Conservation (phyloP, 140 eudicot species). For the Stevia rebaudiana region DNA sequence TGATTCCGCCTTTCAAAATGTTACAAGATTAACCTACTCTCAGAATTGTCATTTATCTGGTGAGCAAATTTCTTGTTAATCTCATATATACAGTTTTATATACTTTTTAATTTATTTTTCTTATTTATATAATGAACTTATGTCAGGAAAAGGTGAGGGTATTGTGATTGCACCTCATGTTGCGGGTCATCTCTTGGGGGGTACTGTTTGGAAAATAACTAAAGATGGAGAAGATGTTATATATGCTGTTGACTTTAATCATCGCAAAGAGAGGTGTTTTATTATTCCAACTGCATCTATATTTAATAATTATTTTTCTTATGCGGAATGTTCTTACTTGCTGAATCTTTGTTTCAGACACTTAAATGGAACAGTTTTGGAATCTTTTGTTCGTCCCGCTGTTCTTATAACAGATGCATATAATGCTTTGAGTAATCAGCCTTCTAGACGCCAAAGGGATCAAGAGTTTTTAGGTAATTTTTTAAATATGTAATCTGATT, state of each 20-base stretch:
- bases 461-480: conserved; percentile 85
- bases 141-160: conserved; percentile 94
- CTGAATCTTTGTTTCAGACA: conserved; percentile 54
- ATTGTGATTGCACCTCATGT: conserved; percentile 97
- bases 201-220: conserved; percentile 88
- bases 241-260: conserved; percentile 94
- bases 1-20: conserved; percentile 81
- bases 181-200: conserved; percentile 94
- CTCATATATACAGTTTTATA: background rate
- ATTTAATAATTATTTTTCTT: background rate
- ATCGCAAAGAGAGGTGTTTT: conserved; percentile 85
- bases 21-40: conserved; percentile 83
- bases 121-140: background rate
- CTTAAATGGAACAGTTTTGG: conserved; percentile 88
- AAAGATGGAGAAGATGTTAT: conserved; percentile 97
- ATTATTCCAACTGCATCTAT: conserved; percentile 11
- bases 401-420: conserved; percentile 94
- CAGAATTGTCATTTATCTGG: conserved; percentile 91
- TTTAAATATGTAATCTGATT: background rate
- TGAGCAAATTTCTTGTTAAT: conserved; percentile 18
- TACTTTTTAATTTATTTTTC: background rate
- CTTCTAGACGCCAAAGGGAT: conserved; percentile 91
- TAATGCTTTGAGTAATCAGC: conserved; percentile 88
- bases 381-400: conserved; percentile 91
- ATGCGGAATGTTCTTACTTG: conserved; percentile 8